phyloP scores from a whole-genome alignment of 805 yeast species.

The Clavispora phyllophila region DNA sequence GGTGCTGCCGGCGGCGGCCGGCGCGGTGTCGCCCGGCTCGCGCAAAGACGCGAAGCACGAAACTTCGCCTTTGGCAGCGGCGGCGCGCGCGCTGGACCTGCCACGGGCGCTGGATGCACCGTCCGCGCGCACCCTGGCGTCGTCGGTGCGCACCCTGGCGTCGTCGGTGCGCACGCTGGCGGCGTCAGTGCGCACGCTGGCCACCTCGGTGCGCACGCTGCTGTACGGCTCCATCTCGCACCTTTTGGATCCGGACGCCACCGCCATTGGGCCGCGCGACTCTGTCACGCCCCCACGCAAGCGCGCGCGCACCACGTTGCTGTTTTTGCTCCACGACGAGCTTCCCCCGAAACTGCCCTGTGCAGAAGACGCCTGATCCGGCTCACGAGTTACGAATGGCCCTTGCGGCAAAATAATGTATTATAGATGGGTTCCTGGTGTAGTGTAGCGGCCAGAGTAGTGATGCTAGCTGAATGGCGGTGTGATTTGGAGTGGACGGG shows the following conservation, averaged over 20 bases:
- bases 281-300: not conserved
- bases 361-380: not conserved
- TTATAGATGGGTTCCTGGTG: not conserved
- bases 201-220: slow-evolving; percentile 23
- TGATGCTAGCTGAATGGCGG: too few relatives aligned
- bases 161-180: not conserved
- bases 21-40: not conserved
- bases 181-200: not conserved
- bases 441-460: too few relatives aligned
- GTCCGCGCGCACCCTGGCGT: slow-evolving; percentile 1
- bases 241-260: not conserved
- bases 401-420: not conserved
- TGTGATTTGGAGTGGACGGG: too few relatives aligned
- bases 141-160: not conserved
- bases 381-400: not conserved
- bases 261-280: not conserved
- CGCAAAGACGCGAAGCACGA: slow-evolving; percentile 11
- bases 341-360: not conserved
- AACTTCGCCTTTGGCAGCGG: too few relatives aligned
- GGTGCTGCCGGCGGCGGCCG: not conserved
- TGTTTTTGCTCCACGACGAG: slow-evolving; percentile 1
- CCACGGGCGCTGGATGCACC: not conserved
- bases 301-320: not conserved
- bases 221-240: slow-evolving; percentile 28
- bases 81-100: slow-evolving; percentile 1